Evolutionary conservation across 176 grass and related monocot genomes (phyloP).

Genomic region (Aegilops bicornis): DNA sequence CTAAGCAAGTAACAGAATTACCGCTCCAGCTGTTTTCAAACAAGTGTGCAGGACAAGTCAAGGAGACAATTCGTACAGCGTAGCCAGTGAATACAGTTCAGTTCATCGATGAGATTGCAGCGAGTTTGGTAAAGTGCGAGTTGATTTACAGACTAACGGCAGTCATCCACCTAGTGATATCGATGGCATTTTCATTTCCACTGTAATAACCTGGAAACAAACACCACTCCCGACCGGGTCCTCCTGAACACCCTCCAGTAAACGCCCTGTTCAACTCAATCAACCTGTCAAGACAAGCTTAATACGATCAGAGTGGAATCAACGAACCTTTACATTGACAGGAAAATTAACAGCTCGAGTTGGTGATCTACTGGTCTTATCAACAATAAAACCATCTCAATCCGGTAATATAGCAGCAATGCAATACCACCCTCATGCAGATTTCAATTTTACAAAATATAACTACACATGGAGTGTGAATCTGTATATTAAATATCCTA

Average conservation of each 20-base stretch:
- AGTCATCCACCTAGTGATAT: constrained; percentile 27
- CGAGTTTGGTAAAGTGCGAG: constrained; percentile 6
- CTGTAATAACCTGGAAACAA: constrained; percentile 7
- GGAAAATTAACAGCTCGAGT: not conserved
- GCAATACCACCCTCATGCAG: not conserved
- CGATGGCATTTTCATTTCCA: constrained; percentile 1
- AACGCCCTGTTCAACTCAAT: not conserved
- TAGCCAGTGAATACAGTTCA: not conserved
- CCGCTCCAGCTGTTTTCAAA: not conserved
- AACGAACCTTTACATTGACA: not conserved
- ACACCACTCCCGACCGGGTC: not conserved
- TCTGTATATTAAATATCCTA: not conserved
- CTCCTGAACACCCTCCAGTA: constrained; percentile 21
- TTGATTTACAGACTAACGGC: constrained; percentile 28
- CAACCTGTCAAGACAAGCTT: constrained; percentile 25
- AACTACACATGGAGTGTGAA: not conserved
- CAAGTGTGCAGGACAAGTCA: too few species aligned
- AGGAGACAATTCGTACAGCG: not conserved
- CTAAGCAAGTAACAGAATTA: not conserved
- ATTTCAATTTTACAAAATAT: not conserved
- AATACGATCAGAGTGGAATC: constrained; percentile 12
- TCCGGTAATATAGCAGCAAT: not conserved
- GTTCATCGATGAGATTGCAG: not conserved
- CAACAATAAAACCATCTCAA: not conserved
- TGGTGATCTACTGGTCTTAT: not conserved